Base-by-base conservation (phyloP, 2,329 filamentous ascomycete species). In the Fusarium udum region DNA sequence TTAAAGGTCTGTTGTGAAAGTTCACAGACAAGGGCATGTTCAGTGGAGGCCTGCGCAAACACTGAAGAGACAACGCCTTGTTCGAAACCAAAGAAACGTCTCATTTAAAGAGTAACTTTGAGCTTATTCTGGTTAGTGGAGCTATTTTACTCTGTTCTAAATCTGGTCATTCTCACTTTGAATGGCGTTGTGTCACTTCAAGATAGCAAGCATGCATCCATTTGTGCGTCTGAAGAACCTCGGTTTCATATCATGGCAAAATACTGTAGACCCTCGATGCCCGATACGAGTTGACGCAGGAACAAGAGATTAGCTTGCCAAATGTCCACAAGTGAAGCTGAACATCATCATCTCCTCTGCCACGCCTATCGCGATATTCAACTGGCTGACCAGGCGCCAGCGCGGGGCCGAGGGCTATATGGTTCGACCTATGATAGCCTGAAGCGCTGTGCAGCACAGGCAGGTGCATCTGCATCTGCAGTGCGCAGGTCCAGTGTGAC, bases 351-450 rank as follows among this genome's bases (percentile, higher is more conserved):
- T 36, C 61, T 62, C 62, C 40, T 64, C 59, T 59, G 45, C 56
- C 28, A 43, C 61, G 53, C 24, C 66, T 34, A 66, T 57, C 34
- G 32, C 42, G 37, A 36, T 31, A 42, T 73, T 53, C 69, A 69
- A 74, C 72, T 74, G 72, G 72, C 46, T 49, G 42, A 39, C 63
- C 72, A 75, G 64, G 72, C 72, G 72, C 72, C 69, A 46, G 28
- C 61, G 72, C 68, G 72, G 72, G 68, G 74, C 67, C 40, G 31
- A 40, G 37, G 37, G n/a, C 42, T 48, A 58, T 31, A 48, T 53
- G 32, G 49, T 58, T 53, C 57, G 52, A 45, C 67, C 62, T 71
- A 63, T 64, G 64, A 53, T 34, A 46, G 64, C 57, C 26, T 43
- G 66, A 51, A 64, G 66, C 57, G 66, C 48, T 36, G 64, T 49